Conservation (phyloP, 257 asterid genomes). For the Fraxinus cuspidata region DNA sequence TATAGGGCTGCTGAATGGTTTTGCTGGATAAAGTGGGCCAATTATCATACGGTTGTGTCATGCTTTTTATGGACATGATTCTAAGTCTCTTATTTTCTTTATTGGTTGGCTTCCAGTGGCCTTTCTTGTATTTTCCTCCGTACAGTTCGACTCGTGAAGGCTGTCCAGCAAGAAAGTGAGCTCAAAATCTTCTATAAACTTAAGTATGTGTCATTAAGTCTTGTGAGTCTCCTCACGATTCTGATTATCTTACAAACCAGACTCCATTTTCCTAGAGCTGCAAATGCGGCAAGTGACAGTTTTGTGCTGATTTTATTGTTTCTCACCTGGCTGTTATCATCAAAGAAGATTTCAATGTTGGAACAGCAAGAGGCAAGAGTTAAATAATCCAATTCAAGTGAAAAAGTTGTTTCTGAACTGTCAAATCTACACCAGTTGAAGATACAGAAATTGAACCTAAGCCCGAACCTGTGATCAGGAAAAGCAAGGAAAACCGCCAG, state of each 20-base stretch:
- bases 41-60: constrained; percentile 54
- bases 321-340: constrained; percentile 37
- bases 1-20: constrained; percentile 55
- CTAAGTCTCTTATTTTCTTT: constrained; percentile 45
- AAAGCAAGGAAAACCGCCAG: neutral
- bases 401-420: neutral
- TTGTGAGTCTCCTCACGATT: constrained; percentile 51
- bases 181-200: constrained; percentile 43
- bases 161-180: constrained; percentile 39
- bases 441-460: too few species aligned
- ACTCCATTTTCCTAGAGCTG: constrained; percentile 28
- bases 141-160: constrained; percentile 40
- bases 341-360: constrained; percentile 43
- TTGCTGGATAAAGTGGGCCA: constrained; percentile 65
- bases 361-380: constrained; percentile 20
- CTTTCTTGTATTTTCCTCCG: constrained; percentile 43
- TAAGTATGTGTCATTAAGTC: constrained; percentile 40
- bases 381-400: constrained; percentile 9
- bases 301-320: constrained; percentile 42
- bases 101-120: constrained; percentile 67
- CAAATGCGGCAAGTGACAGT: constrained; percentile 37
- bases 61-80: constrained; percentile 47
- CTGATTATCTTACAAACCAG: constrained; percentile 43
- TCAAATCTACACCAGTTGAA: constrained; percentile 20
- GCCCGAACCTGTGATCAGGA: constrained; percentile 9